Conservation (phyloP, 1,139 yeast species). For the Taiozyma sp. region DNA sequence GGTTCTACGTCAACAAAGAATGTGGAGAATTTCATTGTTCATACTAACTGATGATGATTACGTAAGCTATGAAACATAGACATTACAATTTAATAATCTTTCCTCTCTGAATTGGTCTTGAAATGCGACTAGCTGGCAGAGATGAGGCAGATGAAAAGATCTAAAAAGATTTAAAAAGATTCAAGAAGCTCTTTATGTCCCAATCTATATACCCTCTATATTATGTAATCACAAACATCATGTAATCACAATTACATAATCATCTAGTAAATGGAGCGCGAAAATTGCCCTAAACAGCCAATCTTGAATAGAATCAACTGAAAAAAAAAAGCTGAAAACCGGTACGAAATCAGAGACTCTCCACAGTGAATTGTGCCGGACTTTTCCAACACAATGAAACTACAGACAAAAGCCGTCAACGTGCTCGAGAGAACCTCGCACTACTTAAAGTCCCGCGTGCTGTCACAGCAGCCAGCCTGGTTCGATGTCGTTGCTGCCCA, state of each 20-base stretch:
- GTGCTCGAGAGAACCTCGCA: constrained; percentile 78
- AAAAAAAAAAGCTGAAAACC: neutral
- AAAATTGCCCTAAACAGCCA: neutral
- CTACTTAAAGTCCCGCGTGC: constrained; percentile 59
- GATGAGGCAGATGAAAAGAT: no score
- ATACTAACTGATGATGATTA: neutral
- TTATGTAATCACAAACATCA: no score
- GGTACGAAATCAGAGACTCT: neutral
- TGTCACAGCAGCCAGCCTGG: constrained; percentile 79
- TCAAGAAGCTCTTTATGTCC: no score
- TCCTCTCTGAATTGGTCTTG: no score
- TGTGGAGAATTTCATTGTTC: no score
- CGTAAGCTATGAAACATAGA: neutral
- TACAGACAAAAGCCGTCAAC: constrained; percentile 22
- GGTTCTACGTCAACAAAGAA: no score
- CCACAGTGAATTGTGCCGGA: constrained; percentile 11
- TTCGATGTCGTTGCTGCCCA: constrained; percentile 73
- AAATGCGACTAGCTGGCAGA: no score
- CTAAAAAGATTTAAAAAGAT: no score
- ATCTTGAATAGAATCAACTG: no score
- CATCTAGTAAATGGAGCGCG: neutral
- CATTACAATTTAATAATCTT: no score
- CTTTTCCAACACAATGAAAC: constrained; percentile 14
- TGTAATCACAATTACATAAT: no score
- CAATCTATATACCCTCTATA: no score